Evolutionary conservation across 2,329 filamentous ascomycete genomes (phyloP).

Genomic region (Sordariomycetes sp.): DNA sequence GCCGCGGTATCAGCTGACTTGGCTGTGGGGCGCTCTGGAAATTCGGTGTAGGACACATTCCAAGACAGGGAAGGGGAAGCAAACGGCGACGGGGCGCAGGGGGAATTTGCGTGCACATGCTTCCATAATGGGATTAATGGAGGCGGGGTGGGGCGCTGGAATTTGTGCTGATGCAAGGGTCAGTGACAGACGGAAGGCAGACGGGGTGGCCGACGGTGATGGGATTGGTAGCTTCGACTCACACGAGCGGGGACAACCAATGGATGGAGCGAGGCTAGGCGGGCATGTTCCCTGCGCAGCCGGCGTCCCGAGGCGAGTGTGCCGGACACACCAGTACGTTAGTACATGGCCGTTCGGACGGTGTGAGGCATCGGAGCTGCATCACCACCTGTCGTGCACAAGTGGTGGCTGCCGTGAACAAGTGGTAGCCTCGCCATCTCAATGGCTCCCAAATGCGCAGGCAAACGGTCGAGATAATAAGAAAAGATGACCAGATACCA

Average conservation of each 20-base stretch:
- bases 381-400: not conserved
- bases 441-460: not conserved
- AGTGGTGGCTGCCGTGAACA: not conserved
- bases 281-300: not conserved
- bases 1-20: constrained; percentile 4
- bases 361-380: not conserved
- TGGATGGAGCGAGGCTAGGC: not conserved
- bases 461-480: not conserved
- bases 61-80: not conserved
- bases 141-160: not conserved
- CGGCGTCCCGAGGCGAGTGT: not conserved
- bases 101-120: not conserved
- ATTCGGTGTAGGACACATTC: not conserved
- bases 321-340: not conserved
- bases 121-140: not conserved
- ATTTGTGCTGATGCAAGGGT: not conserved
- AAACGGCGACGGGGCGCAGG: not conserved
- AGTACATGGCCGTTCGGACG: not conserved
- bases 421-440: not conserved
- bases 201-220: not conserved
- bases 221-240: not conserved
- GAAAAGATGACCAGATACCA: not conserved
- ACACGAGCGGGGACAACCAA: not conserved
- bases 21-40: not conserved
- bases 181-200: not conserved